Evolutionary conservation across 2,329 filamentous ascomycete genomes (phyloP).

Genomic region (Ophioceras dolichostomum): DNA sequence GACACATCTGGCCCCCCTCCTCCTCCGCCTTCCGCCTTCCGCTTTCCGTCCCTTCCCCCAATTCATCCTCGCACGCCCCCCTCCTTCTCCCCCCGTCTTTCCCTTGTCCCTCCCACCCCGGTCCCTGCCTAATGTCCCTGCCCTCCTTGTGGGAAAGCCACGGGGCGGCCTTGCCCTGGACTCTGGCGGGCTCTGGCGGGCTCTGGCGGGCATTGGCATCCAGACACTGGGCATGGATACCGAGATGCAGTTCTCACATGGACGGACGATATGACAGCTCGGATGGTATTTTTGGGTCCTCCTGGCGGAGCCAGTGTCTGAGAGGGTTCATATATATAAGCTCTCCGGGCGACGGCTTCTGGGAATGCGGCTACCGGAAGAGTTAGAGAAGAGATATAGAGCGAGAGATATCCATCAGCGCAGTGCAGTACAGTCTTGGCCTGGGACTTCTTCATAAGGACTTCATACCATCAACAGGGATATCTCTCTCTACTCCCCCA

Average conservation of each 20-base stretch:
- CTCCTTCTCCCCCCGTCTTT: not conserved
- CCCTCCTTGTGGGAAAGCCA: too few species aligned
- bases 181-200: slow-evolving; percentile 3
- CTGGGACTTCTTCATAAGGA: too few species aligned
- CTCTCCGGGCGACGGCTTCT: not conserved
- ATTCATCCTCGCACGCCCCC: slow-evolving; percentile 2
- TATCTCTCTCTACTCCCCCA: too few species aligned
- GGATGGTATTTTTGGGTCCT: slow-evolving; percentile 10
- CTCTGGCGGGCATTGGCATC: not conserved
- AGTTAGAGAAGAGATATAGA: not conserved
- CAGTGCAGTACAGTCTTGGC: too few species aligned
- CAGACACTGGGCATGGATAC: slow-evolving; percentile 1
- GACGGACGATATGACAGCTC: slow-evolving; percentile 9
- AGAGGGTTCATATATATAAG: slow-evolving; percentile 3
- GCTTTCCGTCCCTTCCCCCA: not conserved
- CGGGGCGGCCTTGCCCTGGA: too few species aligned
- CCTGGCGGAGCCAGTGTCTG: not conserved
- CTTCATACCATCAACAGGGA: too few species aligned
- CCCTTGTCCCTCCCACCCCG: not conserved
- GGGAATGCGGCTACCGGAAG: not conserved
- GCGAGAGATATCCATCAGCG: too few species aligned
- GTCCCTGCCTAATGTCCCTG: not conserved
- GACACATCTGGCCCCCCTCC: too few species aligned
- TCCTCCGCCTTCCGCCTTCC: not conserved
- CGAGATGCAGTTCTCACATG: slow-evolving; percentile 1